Percentiles rank a stretch among this genome's conserved stretches.
Conservation (phyloP, 2,329 filamentous ascomycete species). For the Volutella citrinella region DNA sequence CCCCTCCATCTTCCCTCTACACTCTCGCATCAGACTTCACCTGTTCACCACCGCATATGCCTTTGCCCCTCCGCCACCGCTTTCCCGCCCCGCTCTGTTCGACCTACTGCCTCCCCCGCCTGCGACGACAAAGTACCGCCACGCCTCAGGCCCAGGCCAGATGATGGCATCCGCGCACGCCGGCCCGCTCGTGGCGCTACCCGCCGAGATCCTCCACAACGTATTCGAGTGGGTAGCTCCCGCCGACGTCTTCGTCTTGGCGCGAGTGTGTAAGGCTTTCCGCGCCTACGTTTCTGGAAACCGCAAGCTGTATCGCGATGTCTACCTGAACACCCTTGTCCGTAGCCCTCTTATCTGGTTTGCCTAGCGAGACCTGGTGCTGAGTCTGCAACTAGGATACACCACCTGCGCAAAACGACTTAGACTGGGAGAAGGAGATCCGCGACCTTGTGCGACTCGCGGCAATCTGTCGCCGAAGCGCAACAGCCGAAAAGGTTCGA, state of each 20-base stretch:
- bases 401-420: slow-evolving; percentile 30
- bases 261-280: slow-evolving; percentile 50
- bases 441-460: slow-evolving; percentile 43
- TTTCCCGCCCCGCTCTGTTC: slow-evolving; percentile 4
- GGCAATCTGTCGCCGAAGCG: slow-evolving; percentile 35
- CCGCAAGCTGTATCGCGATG: slow-evolving; percentile 54
- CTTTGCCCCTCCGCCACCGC: too few relatives aligned
- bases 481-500: slow-evolving; percentile 39
- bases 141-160: too few relatives aligned
- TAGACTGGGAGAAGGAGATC: slow-evolving; percentile 44
- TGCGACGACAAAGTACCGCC: too few relatives aligned
- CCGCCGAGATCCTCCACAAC: slow-evolving; percentile 61
- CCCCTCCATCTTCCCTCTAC: too few relatives aligned
- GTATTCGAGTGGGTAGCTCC: slow-evolving; percentile 57
- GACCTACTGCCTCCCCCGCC: too few relatives aligned
- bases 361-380: neutral
- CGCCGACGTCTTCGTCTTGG: slow-evolving; percentile 51
- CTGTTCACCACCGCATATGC: too few relatives aligned
- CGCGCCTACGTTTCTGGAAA: slow-evolving; percentile 56
- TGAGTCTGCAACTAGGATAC: slow-evolving; percentile 26
- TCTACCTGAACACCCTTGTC: slow-evolving; percentile 60
- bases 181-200: slow-evolving; percentile 35
- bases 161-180: too few relatives aligned
- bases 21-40: too few relatives aligned
- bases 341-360: slow-evolving; percentile 13